Evolutionary conservation across 352 stramenopile genomes (phyloP).

Genomic region (Pythium aristosporum): DNA sequence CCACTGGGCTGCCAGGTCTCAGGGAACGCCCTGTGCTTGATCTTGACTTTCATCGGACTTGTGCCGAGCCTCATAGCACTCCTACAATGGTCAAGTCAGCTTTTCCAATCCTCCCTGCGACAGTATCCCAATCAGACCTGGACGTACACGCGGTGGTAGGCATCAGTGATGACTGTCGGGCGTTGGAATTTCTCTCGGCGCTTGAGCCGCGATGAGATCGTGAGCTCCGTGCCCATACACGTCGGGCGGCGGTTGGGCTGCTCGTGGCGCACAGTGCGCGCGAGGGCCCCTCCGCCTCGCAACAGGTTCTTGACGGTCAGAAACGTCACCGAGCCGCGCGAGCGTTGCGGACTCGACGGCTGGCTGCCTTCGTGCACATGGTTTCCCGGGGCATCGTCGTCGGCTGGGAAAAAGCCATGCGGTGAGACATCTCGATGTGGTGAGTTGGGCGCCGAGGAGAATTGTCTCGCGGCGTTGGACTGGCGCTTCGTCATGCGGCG

Average conservation of each 20-base stretch:
- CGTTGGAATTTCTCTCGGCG: constrained; percentile 60
- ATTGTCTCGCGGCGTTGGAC: constrained; percentile 2
- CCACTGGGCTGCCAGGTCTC: constrained; percentile 22
- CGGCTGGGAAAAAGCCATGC: constrained; percentile 1
- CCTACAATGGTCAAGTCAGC: constrained; percentile 28
- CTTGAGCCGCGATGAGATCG: constrained; percentile 64
- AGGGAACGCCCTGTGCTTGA: constrained; percentile 57
- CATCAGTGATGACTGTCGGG: constrained; percentile 65
- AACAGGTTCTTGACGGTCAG: constrained; percentile 61
- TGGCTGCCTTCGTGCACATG: constrained; percentile 4
- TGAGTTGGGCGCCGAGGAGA: constrained; percentile 19
- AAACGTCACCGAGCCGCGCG: constrained; percentile 53
- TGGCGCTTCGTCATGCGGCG: constrained; percentile 13
- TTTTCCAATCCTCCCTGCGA: no score
- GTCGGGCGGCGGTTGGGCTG: constrained; percentile 39
- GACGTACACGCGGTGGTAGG: constrained; percentile 67
- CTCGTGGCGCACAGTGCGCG: constrained; percentile 39
- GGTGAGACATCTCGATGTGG: background rate
- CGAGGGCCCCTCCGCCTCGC: constrained; percentile 43
- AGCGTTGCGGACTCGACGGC: constrained; percentile 19
- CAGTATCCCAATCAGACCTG: background rate
- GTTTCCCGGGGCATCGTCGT: background rate
- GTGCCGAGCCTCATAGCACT: constrained; percentile 75
- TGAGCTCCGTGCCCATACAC: constrained; percentile 41
- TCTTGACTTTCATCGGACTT: constrained; percentile 38